phyloP scores from a whole-genome alignment of 1,139 yeast species.

The Hyphopichia pseudoburtonii region DNA sequence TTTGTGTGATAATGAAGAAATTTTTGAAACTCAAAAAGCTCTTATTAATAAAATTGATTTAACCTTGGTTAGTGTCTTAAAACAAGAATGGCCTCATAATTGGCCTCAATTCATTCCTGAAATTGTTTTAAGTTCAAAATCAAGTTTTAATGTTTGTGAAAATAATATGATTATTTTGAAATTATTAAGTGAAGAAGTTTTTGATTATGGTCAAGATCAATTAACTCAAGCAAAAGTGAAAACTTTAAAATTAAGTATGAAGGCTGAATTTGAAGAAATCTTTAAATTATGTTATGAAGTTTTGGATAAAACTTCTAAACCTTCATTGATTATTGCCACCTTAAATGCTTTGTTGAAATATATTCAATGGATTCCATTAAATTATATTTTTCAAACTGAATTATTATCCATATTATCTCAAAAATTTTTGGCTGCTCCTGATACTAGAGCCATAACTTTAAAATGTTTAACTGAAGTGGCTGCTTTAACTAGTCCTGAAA shows the following conservation, averaged over 20 bases:
- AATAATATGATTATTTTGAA: constrained; percentile 93
- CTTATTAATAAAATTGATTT: constrained; percentile 90
- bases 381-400: constrained; percentile 86
- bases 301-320: constrained; percentile 80
- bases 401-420: constrained; percentile 68
- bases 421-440: constrained; percentile 75
- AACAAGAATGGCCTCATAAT: constrained; percentile 98
- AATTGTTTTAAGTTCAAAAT: constrained; percentile 77
- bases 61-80: constrained; percentile 88
- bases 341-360: constrained; percentile 80
- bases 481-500: constrained; percentile 57
- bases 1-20: constrained; percentile 82
- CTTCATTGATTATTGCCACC: constrained; percentile 83
- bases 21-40: constrained; percentile 73
- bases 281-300: constrained; percentile 92
- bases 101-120: constrained; percentile 99
- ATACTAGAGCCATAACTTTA: constrained; percentile 79
- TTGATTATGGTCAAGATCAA: constrained; percentile 91
- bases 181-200: constrained; percentile 90
- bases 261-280: constrained; percentile 88
- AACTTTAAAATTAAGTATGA: constrained; percentile 78
- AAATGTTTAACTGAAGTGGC: constrained; percentile 94
- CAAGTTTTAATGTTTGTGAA: constrained; percentile 92
- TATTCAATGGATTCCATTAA: constrained; percentile 91
- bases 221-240: constrained; percentile 95